These are phyloP conservation scores for Collybia sordida DNA, from an alignment of 768 basidiomycete species.

Conservation along the genomic window DNA sequence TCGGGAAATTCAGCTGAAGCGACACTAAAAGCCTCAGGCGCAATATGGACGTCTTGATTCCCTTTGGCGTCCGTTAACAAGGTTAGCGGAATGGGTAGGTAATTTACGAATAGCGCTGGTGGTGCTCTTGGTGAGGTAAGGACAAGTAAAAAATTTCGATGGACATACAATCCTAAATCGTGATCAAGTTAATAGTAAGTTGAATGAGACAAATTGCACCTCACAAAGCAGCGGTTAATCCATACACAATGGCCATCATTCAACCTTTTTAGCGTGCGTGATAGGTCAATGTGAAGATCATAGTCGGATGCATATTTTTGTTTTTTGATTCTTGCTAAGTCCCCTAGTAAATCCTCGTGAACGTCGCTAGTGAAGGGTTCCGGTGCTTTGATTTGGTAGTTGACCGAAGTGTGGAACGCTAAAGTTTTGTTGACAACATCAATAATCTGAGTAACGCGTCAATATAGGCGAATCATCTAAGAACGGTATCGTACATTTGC, in stretches of 20 bases:
- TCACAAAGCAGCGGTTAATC: conserved; percentile 56
- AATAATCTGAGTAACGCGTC: conserved; percentile 37
- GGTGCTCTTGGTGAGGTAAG: neutral
- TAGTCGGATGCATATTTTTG: conserved; percentile 50
- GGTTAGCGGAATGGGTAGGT: conserved; percentile 48
- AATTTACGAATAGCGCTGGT: conserved; percentile 43
- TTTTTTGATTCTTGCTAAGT: conserved; percentile 45
- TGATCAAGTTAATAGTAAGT: neutral
- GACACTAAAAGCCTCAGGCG: conserved; percentile 52
- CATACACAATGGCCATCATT: conserved; percentile 62
- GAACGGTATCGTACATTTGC: conserved; percentile 40
- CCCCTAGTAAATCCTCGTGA: conserved; percentile 52
- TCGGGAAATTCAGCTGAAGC: conserved; percentile 50
- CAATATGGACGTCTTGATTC: conserved; percentile 48
- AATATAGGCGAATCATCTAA: neutral
- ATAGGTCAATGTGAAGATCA: conserved; percentile 56
- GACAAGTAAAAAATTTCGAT: neutral
- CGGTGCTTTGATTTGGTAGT: conserved; percentile 58
- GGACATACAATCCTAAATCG: conserved; percentile 18
- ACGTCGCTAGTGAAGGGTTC: conserved; percentile 52
- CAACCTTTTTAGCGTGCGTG: conserved; percentile 49
- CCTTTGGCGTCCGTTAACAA: conserved; percentile 45
- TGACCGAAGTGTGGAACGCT: conserved; percentile 61
- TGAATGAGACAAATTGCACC: conserved; percentile 21
- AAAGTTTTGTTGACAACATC: conserved; percentile 58